These are phyloP conservation scores for Scutellaria baicalensis DNA, from an alignment of 257 asterid species.

Conservation along the genomic window DNA sequence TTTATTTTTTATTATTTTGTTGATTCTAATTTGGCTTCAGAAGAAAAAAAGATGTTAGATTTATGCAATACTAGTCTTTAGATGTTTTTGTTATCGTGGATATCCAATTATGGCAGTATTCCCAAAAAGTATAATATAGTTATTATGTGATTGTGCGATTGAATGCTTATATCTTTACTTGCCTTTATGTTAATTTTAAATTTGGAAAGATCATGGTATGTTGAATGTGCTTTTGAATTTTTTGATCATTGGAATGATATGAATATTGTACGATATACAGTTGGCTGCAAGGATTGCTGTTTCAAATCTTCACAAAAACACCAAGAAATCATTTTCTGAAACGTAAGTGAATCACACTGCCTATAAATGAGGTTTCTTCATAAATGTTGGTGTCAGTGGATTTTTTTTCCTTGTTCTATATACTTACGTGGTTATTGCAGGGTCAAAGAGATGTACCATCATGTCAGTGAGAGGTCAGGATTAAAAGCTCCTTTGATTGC, in stretches of 20 bases:
- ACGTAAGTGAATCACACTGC: constrained; percentile 47
- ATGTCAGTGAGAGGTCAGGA: constrained; percentile 82
- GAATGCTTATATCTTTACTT: neutral
- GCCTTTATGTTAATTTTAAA: neutral
- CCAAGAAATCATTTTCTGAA: constrained; percentile 93
- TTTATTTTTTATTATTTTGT: neutral
- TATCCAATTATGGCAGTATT: neutral
- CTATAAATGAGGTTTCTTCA: neutral
- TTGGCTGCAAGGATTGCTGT: constrained; percentile 99
- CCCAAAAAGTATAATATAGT: neutral
- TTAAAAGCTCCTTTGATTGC: constrained; percentile 74
- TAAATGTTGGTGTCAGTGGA: neutral
- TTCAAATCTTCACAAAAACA: constrained; percentile 92
- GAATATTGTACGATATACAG: constrained; percentile 25
- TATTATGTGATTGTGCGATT: neutral
- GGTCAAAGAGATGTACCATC: constrained; percentile 76
- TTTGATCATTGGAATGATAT: neutral
- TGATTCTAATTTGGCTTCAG: neutral
- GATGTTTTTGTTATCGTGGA: neutral
- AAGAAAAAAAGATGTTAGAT: neutral
- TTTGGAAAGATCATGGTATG: neutral
- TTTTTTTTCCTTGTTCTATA: neutral
- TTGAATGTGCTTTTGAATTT: neutral
- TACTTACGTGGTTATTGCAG: constrained; percentile 27
- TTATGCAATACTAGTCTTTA: neutral